Evolutionary conservation across 768 basidiomycete species (phyloP).

Genomic region (Collybiopsis luxurians): DNA sequence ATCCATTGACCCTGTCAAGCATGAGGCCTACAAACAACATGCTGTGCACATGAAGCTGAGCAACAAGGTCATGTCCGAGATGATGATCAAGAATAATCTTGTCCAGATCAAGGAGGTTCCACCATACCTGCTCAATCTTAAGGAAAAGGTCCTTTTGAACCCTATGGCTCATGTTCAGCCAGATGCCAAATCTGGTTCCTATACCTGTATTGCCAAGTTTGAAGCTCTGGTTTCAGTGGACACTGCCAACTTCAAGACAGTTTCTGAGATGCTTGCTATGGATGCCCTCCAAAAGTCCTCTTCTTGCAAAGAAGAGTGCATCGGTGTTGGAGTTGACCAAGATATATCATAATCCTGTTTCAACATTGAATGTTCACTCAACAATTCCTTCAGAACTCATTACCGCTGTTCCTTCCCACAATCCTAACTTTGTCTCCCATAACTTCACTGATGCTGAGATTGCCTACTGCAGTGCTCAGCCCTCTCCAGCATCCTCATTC

Average conservation of each 20-base stretch:
- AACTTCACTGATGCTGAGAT: conserved; percentile 94
- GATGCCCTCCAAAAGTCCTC: conserved; percentile 22
- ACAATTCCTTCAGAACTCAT: conserved; percentile 66
- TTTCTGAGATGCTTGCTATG: conserved; percentile 52
- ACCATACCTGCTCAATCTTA: conserved; percentile 84
- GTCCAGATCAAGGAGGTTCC: conserved; percentile 95
- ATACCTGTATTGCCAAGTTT: conserved; percentile 70
- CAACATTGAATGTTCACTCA: conserved; percentile 7
- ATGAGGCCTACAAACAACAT: conserved; percentile 73
- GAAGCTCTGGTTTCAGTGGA: conserved; percentile 52
- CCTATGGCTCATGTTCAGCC: conserved; percentile 81
- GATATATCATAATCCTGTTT: conserved; percentile 40
- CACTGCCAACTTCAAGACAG: conserved; percentile 62
- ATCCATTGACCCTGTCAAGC: conserved; percentile 72
- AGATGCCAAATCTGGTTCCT: conserved; percentile 84
- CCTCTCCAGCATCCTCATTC: conserved; percentile 85
- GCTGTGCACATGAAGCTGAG: conserved; percentile 62
- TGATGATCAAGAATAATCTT: conserved; percentile 91
- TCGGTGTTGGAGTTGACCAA: conserved; percentile 89
- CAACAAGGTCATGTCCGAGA: conserved; percentile 91
- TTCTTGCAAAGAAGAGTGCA: conserved; percentile 37
- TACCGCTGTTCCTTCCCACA: conserved; percentile 85
- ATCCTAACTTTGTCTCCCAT: conserved; percentile 80
- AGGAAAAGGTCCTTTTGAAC: conserved; percentile 85
- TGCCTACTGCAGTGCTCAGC: conserved; percentile 82